A percentile compares a stretch with the other conserved stretches of the same genome.
Evolutionary conservation across 768 basidiomycete species (phyloP).

Genomic region (Symmetrospora coprosmae): DNA sequence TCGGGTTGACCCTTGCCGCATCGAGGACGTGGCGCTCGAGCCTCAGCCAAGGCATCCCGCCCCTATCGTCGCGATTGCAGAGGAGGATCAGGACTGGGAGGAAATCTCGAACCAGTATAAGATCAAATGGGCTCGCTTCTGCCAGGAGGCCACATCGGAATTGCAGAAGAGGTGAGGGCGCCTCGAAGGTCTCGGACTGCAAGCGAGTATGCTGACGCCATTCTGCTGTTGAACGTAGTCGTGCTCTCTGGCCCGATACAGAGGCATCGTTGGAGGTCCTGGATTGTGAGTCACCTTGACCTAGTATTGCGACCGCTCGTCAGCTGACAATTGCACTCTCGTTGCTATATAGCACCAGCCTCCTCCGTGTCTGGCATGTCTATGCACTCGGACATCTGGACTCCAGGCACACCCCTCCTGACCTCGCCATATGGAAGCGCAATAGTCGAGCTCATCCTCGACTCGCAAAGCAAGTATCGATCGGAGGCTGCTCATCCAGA

Average conservation of each 20-base stretch:
- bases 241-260: conserved; percentile 8
- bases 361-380: neutral
- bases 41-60: neutral
- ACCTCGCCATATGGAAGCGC: conserved; percentile 12
- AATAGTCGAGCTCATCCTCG: conserved; percentile 1
- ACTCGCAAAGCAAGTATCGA: conserved; percentile 9
- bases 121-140: conserved; percentile 15
- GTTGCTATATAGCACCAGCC: neutral
- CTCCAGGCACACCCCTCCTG: neutral
- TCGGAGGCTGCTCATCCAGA: neutral
- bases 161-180: conserved; percentile 16
- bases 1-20: too few relatives aligned
- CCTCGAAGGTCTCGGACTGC: neutral
- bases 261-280: conserved; percentile 7
- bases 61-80: neutral
- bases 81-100: conserved; percentile 4
- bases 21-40: too few relatives aligned
- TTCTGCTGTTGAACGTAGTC: neutral
- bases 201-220: neutral
- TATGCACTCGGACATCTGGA: neutral
- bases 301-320: neutral
- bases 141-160: conserved; percentile 5
- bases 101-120: neutral
- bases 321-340: neutral
- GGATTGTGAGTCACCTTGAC: neutral